Percentiles rank a stretch among this genome's conserved stretches.
phyloP scores from a whole-genome alignment of 75 land plant genomes.

The Pinus albicaulis region DNA sequence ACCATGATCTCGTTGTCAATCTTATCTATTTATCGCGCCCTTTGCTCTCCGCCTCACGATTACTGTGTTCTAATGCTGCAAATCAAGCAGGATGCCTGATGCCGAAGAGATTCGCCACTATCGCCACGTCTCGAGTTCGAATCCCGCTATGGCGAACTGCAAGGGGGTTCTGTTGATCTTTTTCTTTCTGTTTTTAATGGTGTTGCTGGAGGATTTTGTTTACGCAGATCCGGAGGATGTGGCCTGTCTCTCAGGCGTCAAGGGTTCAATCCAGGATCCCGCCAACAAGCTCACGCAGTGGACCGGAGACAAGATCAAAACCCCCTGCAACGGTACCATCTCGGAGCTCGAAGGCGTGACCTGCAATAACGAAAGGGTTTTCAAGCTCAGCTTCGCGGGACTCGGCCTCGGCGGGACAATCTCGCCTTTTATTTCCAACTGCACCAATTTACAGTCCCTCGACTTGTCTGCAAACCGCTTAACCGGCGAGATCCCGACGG shows the following conservation, averaged over 20 bases:
- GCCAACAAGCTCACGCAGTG: slow-evolving; percentile 33
- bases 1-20: too few species aligned
- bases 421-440: slow-evolving; percentile 68
- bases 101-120: too few species aligned
- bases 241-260: slow-evolving; percentile 35
- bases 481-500: slow-evolving; percentile 58
- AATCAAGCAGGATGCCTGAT: too few species aligned
- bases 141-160: too few species aligned
- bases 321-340: slow-evolving; percentile 52
- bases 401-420: slow-evolving; percentile 58
- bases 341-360: slow-evolving; percentile 56
- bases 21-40: too few species aligned
- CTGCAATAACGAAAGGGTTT: slow-evolving; percentile 75
- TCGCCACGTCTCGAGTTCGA: too few species aligned
- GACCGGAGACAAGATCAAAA: slow-evolving; percentile 33
- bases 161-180: too few species aligned
- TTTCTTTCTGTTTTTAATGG: too few species aligned
- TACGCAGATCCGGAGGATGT: slow-evolving; percentile 49
- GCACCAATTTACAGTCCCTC: slow-evolving; percentile 67
- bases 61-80: too few species aligned
- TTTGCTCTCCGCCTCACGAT: too few species aligned
- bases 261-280: slow-evolving; percentile 37
- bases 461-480: slow-evolving; percentile 73
- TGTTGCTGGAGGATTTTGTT: too few species aligned
- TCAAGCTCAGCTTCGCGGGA: slow-evolving; percentile 51